These are phyloP conservation scores for Zhuliangozyma parablackwelliae DNA, from an alignment of 1,139 yeast genomes.

Conservation along the genomic window DNA sequence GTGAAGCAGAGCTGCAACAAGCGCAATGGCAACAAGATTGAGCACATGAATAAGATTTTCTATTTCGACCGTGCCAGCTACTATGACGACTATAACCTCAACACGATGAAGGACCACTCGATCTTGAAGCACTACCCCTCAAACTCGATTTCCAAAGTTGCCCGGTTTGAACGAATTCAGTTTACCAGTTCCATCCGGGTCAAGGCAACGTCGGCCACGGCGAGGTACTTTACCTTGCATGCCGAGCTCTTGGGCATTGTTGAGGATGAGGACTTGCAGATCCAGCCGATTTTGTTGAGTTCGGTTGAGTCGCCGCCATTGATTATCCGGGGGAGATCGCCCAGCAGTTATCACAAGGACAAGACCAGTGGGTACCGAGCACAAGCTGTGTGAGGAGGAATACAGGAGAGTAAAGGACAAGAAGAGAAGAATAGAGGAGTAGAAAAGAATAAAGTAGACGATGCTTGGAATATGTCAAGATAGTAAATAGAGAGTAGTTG, in stretches of 20 bases:
- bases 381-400: background rate
- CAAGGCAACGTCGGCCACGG: slow-evolving; percentile 42
- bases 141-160: slow-evolving; percentile 53
- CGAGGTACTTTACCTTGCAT: slow-evolving; percentile 48
- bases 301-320: slow-evolving; percentile 57
- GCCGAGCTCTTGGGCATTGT: slow-evolving; percentile 52
- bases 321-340: slow-evolving; percentile 65
- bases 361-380: slow-evolving; percentile 35
- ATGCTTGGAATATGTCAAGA: no score
- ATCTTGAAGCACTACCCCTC: slow-evolving; percentile 43
- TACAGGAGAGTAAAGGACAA: no score
- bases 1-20: slow-evolving; percentile 60
- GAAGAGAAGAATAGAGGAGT: no score
- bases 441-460: no score
- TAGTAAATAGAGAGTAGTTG: no score
- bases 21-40: slow-evolving; percentile 29
- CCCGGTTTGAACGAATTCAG: slow-evolving; percentile 65
- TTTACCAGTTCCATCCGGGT: slow-evolving; percentile 59
- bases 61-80: slow-evolving; percentile 43
- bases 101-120: slow-evolving; percentile 28
- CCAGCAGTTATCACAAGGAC: slow-evolving; percentile 54
- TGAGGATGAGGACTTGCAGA: slow-evolving; percentile 37
- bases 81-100: slow-evolving; percentile 27
- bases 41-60: slow-evolving; percentile 21
- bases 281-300: slow-evolving; percentile 37